A percentile compares a stretch with the other conserved stretches of the same genome.
phyloP scores from a whole-genome alignment of 495 filamentous ascomycete species.

The Podospora australis region DNA sequence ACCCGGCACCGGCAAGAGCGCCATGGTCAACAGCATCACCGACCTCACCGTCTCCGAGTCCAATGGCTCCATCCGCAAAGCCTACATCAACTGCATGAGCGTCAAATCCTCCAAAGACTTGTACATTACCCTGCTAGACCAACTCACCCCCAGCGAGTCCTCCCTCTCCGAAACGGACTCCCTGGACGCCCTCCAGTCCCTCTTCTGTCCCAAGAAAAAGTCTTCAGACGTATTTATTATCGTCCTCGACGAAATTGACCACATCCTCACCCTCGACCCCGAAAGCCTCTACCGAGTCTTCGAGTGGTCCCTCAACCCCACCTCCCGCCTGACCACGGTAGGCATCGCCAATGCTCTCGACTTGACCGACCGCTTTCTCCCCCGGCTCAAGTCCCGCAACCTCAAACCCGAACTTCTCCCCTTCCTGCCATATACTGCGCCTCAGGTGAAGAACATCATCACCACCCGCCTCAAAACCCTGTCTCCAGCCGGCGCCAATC shows the following conservation, averaged over 20 bases:
- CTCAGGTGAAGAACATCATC: slow-evolving; percentile 84
- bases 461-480: slow-evolving; percentile 74
- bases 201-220: slow-evolving; percentile 60
- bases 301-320: slow-evolving; percentile 78
- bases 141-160: slow-evolving; percentile 27
- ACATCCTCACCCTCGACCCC: slow-evolving; percentile 77
- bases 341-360: slow-evolving; percentile 97
- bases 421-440: slow-evolving; percentile 84
- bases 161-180: slow-evolving; percentile 46
- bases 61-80: slow-evolving; percentile 48
- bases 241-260: slow-evolving; percentile 90
- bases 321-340: slow-evolving; percentile 73
- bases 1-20: slow-evolving; percentile 94
- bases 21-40: slow-evolving; percentile 76
- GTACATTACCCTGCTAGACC: slow-evolving; percentile 63
- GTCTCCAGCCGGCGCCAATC: slow-evolving; percentile 39
- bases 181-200: slow-evolving; percentile 51
- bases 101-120: slow-evolving; percentile 79
- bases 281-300: slow-evolving; percentile 87
- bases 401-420: slow-evolving; percentile 84
- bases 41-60: slow-evolving; percentile 45
- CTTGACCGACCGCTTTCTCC: slow-evolving; percentile 89
- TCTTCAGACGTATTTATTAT: slow-evolving; percentile 57
- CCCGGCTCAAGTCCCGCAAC: slow-evolving; percentile 85
- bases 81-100: slow-evolving; percentile 94